Evolutionary conservation across 345 rosid species (phyloP).

Genomic region (Theobroma cacao): DNA sequence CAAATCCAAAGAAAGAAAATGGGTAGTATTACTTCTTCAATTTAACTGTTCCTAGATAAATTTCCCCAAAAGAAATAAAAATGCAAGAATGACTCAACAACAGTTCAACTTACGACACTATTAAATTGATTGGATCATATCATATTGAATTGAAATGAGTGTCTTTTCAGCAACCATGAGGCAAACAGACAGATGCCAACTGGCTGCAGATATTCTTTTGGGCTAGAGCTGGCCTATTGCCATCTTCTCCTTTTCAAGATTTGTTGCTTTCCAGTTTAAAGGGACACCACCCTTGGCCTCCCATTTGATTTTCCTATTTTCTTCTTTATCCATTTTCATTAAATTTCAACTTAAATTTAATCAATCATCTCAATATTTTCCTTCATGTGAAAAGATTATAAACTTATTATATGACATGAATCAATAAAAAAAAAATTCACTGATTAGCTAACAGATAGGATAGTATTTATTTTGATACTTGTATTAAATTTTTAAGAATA

Average conservation of each 20-base stretch:
- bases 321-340: background rate
- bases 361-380: too few relatives aligned
- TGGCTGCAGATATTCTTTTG: constrained; percentile 21
- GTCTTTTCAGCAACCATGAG: background rate
- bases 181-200: constrained; percentile 31
- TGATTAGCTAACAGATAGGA: too few relatives aligned
- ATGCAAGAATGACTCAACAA: background rate
- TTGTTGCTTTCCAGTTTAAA: constrained; percentile 12
- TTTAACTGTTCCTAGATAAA: too few relatives aligned
- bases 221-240: background rate
- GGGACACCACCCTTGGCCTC: background rate
- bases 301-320: background rate
- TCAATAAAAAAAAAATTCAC: too few relatives aligned
- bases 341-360: background rate
- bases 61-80: too few relatives aligned
- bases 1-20: too few relatives aligned
- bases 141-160: background rate
- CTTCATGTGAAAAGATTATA: too few relatives aligned
- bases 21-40: too few relatives aligned
- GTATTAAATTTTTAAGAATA: too few relatives aligned
- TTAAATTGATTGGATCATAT: too few relatives aligned
- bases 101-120: background rate
- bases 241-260: background rate
- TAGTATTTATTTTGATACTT: too few relatives aligned
- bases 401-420: too few relatives aligned